Conservation (phyloP, 1,284 basidiomycete species). For the Puccinia hordei region DNA sequence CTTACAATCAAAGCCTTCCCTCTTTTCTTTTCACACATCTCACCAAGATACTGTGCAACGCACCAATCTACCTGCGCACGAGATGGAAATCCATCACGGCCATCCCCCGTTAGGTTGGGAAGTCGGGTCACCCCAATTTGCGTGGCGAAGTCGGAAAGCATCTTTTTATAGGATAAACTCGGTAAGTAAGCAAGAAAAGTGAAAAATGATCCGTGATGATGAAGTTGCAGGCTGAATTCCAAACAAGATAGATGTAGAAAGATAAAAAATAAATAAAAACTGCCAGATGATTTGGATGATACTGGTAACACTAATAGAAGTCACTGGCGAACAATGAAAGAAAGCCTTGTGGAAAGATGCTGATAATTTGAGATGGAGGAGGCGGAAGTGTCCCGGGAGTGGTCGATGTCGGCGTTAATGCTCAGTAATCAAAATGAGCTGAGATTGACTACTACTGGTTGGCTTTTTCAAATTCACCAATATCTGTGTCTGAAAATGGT, state of each 20-base stretch:
- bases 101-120: constrained; percentile 48
- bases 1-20: constrained; percentile 51
- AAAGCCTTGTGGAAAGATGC: neutral
- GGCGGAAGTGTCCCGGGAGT: neutral
- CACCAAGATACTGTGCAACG: constrained; percentile 41
- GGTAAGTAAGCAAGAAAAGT: constrained; percentile 24
- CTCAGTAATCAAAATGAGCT: too few species aligned
- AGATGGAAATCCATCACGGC: constrained; percentile 49
- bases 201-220: neutral
- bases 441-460: neutral
- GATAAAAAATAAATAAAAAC: neutral
- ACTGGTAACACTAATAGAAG: neutral
- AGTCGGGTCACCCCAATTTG: constrained; percentile 44
- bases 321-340: neutral
- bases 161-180: neutral
- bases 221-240: neutral
- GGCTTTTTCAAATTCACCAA: neutral
- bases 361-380: neutral
- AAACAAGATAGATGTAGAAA: neutral
- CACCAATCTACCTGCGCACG: constrained; percentile 50
- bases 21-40: constrained; percentile 51
- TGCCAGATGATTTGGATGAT: neutral
- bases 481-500: constrained; percentile 25
- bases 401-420: too few species aligned
- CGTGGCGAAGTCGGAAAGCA: constrained; percentile 35